These are phyloP conservation scores for Sutorius australiensis DNA, from an alignment of 768 basidiomycete genomes.

Conservation along the genomic window DNA sequence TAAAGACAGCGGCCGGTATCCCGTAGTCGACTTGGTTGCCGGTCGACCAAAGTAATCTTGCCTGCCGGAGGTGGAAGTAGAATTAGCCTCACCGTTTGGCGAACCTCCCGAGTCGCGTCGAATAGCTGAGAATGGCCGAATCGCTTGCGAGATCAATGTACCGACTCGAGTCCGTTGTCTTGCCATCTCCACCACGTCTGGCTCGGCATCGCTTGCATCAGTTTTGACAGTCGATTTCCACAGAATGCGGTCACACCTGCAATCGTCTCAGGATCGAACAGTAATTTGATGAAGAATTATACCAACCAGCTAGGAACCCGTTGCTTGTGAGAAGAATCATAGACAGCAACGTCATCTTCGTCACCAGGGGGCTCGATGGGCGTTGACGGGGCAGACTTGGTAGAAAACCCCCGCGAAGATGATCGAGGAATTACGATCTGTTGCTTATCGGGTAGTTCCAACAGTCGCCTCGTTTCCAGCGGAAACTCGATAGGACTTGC, in stretches of 20 bases:
- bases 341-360: conserved; percentile 58
- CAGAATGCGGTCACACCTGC: conserved; percentile 80
- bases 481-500: conserved; percentile 17
- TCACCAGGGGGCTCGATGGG: conserved; percentile 35
- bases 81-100: conserved; percentile 21
- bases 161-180: conserved; percentile 47
- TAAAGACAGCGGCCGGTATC: conserved; percentile 19
- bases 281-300: background rate
- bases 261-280: conserved; percentile 4
- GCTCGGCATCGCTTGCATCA: conserved; percentile 40
- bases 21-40: conserved; percentile 7
- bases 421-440: conserved; percentile 22
- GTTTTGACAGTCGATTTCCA: conserved; percentile 71
- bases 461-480: conserved; percentile 6
- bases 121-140: conserved; percentile 43
- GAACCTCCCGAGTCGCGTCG: conserved; percentile 38
- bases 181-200: conserved; percentile 28
- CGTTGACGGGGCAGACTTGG: conserved; percentile 28
- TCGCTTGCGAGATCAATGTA: conserved; percentile 51
- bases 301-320: conserved; percentile 82
- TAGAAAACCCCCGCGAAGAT: conserved; percentile 28
- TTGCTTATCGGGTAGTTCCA: conserved; percentile 21
- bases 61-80: conserved; percentile 9
- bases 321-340: conserved; percentile 77
- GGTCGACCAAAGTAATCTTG: conserved; percentile 23